Base-by-base conservation (phyloP, 140 eudicot species). In the Stevia rebaudiana region DNA sequence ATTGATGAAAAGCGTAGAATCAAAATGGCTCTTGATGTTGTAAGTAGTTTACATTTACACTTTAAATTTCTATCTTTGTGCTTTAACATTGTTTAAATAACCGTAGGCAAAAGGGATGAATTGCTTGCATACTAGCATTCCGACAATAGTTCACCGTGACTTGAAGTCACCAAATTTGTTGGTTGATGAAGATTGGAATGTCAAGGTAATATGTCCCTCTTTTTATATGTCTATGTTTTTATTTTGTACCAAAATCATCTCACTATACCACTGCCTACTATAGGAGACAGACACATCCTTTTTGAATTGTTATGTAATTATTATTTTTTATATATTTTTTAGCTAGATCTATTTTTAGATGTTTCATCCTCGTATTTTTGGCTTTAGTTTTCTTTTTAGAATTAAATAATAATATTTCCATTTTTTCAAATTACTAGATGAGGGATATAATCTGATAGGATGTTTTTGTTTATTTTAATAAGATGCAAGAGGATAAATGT, bases 1-100 rank as follows among this genome's bases (percentile, higher is more conserved):
- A 88, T 92, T 74, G 99, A 92, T 75, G 99, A 92, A 69, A 83
- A 81, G 72, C 84, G 94, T 48, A 78, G 99, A 81, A 85, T 92
- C 56, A 92, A 86, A 75, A 92, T 92, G 99, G 99, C 99, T 49
- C 94, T 92, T 65, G 99, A 92, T 80, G 99, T 92, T 88, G 99
- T 92, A 81, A 64, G 79, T 21, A 16, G 63, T 48, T 43, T 50
- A 31, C n/a, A 30, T 12, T 56, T 30, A 48, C 36, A 33, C 55
- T 69, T 44, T 7, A 51, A 0, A 21, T 31, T 28, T 71, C 19
- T 37, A 16, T 43, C 13, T 35, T 58, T 47, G 36, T 73, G 54
- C 6, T 42, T 51, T 60, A 35, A 44, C 61, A 4, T 42, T 63
- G 74, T 58, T 43, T 70, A 11, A 67, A 11, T 40, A 19, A 23